These are phyloP conservation scores for Euclidium syriacum DNA, from an alignment of 345 rosid genomes.

Conservation along the genomic window DNA sequence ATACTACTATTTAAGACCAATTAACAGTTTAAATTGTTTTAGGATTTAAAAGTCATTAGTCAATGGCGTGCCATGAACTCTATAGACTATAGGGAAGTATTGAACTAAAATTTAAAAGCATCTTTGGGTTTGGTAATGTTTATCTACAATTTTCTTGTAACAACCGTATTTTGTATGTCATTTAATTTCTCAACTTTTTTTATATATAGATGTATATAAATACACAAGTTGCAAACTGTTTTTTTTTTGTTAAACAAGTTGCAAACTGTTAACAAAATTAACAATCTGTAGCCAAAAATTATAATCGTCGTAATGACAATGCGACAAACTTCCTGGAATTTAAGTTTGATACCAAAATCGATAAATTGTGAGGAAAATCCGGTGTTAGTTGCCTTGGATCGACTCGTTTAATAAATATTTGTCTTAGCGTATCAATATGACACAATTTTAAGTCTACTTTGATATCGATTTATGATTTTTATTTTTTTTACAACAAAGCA, in stretches of 20 bases:
- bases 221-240: background rate
- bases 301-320: background rate
- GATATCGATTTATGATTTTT: background rate
- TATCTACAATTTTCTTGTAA: conserved; percentile 11
- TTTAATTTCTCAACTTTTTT: background rate
- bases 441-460: background rate
- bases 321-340: background rate
- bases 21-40: background rate
- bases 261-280: background rate
- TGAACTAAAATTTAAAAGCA: conserved; percentile 4
- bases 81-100: background rate
- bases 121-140: conserved; percentile 16
- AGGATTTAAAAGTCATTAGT: conserved; percentile 14
- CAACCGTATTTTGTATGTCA: conserved; percentile 4
- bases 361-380: background rate
- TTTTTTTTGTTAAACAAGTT: background rate
- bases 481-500: too few species aligned
- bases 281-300: background rate
- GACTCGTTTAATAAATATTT: background rate
- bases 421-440: background rate
- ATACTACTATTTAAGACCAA: conserved; percentile 1
- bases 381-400: background rate
- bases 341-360: background rate
- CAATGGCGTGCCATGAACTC: conserved; percentile 20
- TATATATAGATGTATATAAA: background rate